These are phyloP conservation scores for Hypoxylon trugodes DNA, from an alignment of 495 filamentous ascomycete genomes.

Conservation along the genomic window DNA sequence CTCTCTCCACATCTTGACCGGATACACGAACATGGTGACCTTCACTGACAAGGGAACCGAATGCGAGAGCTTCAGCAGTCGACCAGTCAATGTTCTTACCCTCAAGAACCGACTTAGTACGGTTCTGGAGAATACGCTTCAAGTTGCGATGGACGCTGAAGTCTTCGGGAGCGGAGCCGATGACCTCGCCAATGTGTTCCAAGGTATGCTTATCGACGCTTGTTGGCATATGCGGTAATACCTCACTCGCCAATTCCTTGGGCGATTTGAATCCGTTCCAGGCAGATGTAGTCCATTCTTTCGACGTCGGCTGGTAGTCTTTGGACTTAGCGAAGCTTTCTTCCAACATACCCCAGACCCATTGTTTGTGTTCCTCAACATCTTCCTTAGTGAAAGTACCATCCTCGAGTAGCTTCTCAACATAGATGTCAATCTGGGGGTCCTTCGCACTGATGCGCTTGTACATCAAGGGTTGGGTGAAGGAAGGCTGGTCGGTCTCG, in stretches of 20 bases:
- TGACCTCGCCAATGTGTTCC: slow-evolving; percentile 78
- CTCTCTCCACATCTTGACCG: slow-evolving; percentile 98
- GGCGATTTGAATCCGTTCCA: slow-evolving; percentile 99
- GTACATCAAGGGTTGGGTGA: slow-evolving; percentile 99
- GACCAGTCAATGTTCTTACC: slow-evolving; percentile 97
- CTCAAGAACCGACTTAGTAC: slow-evolving; percentile 91
- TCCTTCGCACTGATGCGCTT: slow-evolving; percentile 88
- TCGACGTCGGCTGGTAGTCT: slow-evolving; percentile 94
- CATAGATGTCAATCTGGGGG: slow-evolving; percentile 84
- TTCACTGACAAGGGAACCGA: slow-evolving; percentile 87
- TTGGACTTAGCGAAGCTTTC: slow-evolving; percentile 96
- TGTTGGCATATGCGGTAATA: slow-evolving; percentile 91
- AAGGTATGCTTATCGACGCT: slow-evolving; percentile 74
- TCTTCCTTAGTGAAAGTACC: slow-evolving; percentile 96
- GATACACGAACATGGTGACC: slow-evolving; percentile 97
- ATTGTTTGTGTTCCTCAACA: slow-evolving; percentile 98
- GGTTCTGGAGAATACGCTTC: slow-evolving; percentile 90
- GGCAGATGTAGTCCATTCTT: slow-evolving; percentile 97
- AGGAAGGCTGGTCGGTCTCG: slow-evolving; percentile 98
- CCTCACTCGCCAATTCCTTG: slow-evolving; percentile 94
- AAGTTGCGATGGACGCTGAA: slow-evolving; percentile 93
- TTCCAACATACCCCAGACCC: slow-evolving; percentile 99
- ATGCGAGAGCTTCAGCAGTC: slow-evolving; percentile 95
- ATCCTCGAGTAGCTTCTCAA: slow-evolving; percentile 86
- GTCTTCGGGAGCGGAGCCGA: slow-evolving; percentile 78